Conservation (phyloP, 441 rosid species). For the Adansonia madagascariensis region DNA sequence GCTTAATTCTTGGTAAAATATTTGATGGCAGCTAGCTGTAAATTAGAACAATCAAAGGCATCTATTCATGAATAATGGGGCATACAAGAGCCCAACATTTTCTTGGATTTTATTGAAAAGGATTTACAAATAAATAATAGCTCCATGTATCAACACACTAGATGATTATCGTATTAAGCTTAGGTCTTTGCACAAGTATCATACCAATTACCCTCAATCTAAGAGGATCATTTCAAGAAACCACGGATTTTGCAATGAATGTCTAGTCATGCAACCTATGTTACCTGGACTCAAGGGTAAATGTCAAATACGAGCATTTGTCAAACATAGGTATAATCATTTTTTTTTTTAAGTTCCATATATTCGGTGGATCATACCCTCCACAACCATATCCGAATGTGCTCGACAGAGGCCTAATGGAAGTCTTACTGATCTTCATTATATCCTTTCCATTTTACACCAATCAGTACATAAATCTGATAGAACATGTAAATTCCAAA, state of each 20-base stretch:
- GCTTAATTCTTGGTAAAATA: neutral
- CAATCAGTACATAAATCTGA: neutral
- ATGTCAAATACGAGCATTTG: too few species aligned
- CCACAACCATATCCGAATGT: slow-evolving; percentile 31
- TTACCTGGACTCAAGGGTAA: too few species aligned
- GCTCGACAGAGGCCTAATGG: neutral
- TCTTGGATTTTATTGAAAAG: neutral
- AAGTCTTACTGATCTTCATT: neutral
- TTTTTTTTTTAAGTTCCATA: too few species aligned
- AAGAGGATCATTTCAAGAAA: neutral
- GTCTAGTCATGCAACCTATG: neutral
- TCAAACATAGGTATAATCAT: too few species aligned
- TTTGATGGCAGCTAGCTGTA: neutral
- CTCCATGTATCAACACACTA: neutral
- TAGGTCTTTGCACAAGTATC: too few species aligned
- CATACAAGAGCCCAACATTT: neutral
- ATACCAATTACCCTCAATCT: neutral
- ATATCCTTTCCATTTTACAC: slow-evolving; percentile 5
- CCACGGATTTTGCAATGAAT: neutral
- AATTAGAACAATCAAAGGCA: neutral
- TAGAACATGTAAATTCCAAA: neutral
- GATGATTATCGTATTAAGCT: too few species aligned
- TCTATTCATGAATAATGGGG: neutral
- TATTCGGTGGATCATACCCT: slow-evolving; percentile 53
- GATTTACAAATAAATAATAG: neutral